Base-by-base conservation (phyloP, 352 stramenopile genomes). In the Phytopythium mirpurense region DNA sequence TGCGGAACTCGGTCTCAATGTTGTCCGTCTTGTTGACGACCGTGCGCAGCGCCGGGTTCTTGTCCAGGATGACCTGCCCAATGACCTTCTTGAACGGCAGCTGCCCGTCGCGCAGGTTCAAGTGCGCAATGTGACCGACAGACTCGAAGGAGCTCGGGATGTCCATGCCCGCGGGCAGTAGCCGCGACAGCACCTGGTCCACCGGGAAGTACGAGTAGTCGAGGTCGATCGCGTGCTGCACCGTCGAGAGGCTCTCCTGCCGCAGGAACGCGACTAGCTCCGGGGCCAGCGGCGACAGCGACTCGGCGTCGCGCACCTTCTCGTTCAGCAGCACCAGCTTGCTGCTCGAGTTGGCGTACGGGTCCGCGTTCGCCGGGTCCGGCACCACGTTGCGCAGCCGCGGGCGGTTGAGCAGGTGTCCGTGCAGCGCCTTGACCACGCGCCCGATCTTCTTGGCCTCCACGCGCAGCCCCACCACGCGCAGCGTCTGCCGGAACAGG, bases 21-120 rank as follows among this genome's bases (percentile, higher is more conserved):
- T 83, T 96, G 41, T 95, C 93, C 44, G 93, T 85, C 70, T 99
- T 99, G 79, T 99, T 99, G 24, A 99, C 96, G 8, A 99, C 96
- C 31, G 95, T 98, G 45, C 83, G 77, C 50, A 99, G 96, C 51
- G 80, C 65, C 15, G 78, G 72, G 66, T 99, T 98, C 75, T 99
- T 99, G 69, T 99, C 97, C 12, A 99, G 70, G 53, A 99, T 96
- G 3, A 98, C 95, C 64, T 98, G 93, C 5, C 95, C 97, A 54
- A 99, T 98, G 34, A 99, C 58, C 57, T 93, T 78, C 65, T 98
- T 98, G 75, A 97, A 99, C 3, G 95, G 96, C 56, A 99, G 66
- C 7, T 96, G 72, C 56, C 96, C 86, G 50, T 97, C 82, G 34
- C 95, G 70, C 44, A 99, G 70, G 67, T 99, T 99, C 15, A 99